phyloP scores from a whole-genome alignment of 164 flowering plant genomes.

The Nymphaea colorata region DNA sequence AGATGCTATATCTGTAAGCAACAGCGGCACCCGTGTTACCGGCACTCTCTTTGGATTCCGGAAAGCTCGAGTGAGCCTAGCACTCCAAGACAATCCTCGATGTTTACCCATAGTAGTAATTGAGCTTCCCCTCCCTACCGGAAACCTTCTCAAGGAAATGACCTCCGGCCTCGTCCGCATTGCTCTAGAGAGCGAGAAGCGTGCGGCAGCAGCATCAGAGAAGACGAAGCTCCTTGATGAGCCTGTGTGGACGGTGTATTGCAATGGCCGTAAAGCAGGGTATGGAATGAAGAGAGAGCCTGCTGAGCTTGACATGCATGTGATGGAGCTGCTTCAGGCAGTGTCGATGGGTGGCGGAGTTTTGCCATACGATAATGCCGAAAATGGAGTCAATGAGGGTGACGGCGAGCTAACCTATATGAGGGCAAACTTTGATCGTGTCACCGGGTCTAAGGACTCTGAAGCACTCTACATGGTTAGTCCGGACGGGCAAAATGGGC shows the following conservation, averaged over 20 bases:
- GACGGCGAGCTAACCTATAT: constrained; percentile 61
- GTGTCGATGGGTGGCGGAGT: constrained; percentile 4
- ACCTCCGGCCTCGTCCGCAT: constrained; percentile 55
- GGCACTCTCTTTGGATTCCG: constrained; percentile 76
- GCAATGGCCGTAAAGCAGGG: constrained; percentile 58
- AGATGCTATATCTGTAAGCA: constrained; percentile 12
- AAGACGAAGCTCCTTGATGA: constrained; percentile 39
- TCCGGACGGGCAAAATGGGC: constrained; percentile 58
- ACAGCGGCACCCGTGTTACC: constrained; percentile 29
- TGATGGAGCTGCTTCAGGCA: constrained; percentile 29
- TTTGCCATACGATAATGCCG: not conserved
- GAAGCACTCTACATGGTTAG: constrained; percentile 78
- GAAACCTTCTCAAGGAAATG: constrained; percentile 48
- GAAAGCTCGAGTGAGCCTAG: constrained; percentile 44
- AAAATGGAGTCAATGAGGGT: constrained; percentile 32
- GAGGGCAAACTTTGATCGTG: constrained; percentile 61
- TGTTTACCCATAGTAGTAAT: constrained; percentile 46
- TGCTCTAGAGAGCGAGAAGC: constrained; percentile 64
- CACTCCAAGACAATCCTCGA: constrained; percentile 48
- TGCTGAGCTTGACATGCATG: constrained; percentile 41
- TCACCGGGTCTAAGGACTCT: constrained; percentile 58
- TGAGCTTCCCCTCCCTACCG: constrained; percentile 57
- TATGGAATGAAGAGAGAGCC: constrained; percentile 54
- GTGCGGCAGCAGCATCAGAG: constrained; percentile 24
- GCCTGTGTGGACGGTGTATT: constrained; percentile 66